phyloP scores from a whole-genome alignment of 2,329 filamentous ascomycete genomes.

The Endocalyx cinctus region DNA sequence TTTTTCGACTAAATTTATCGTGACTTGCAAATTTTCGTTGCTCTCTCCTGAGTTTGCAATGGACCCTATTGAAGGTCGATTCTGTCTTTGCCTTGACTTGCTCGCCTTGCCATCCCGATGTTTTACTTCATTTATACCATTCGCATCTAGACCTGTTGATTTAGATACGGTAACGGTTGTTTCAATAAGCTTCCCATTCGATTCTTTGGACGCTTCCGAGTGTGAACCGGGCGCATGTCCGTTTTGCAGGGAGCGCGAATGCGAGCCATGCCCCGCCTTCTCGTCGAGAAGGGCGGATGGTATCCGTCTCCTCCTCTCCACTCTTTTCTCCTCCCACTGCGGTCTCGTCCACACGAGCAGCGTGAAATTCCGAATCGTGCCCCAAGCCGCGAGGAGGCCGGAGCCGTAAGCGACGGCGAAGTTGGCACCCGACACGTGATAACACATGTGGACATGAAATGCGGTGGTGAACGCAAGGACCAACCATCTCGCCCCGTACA shows the following conservation, averaged over 20 bases:
- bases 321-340: slow-evolving; percentile 52
- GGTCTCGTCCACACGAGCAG: slow-evolving; percentile 51
- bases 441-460: slow-evolving; percentile 40
- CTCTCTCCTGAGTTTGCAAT: too few relatives aligned
- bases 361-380: slow-evolving; percentile 43
- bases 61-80: too few relatives aligned
- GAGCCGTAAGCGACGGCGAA: slow-evolving; percentile 45
- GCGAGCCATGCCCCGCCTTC: neutral
- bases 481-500: slow-evolving; percentile 46
- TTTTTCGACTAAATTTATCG: too few relatives aligned
- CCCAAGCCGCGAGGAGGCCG: slow-evolving; percentile 48
- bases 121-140: too few relatives aligned
- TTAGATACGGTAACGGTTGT: neutral
- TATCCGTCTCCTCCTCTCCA: slow-evolving; percentile 32
- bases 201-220: neutral
- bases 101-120: neutral
- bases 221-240: neutral
- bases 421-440: slow-evolving; percentile 44
- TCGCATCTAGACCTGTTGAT: neutral
- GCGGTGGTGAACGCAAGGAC: slow-evolving; percentile 39
- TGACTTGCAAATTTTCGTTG: neutral
- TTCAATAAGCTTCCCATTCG: neutral
- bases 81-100: neutral
- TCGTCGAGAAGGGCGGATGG: too few relatives aligned
- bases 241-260: neutral